Evolutionary conservation across 108 stramenopile genomes (phyloP), one percentile per base, ranked within the genome.

Genomic region (Mayamaea pseudoterrestris): DNA sequence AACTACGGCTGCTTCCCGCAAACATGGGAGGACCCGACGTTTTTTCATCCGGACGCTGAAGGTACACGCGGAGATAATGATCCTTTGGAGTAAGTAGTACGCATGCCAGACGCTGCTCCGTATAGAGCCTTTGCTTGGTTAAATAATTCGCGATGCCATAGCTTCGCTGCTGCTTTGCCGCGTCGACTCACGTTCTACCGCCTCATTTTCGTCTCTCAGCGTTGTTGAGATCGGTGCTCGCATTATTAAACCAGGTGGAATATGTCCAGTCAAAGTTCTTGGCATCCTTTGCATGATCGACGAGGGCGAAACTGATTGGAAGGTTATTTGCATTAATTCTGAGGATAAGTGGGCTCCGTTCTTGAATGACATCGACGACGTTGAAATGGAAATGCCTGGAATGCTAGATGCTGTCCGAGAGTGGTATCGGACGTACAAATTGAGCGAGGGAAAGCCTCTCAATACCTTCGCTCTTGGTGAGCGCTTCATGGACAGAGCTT

Each of bases 341-440:
- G 80, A 92, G 18, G 97, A 98, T 64, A 91, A 89, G 30, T 91
- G 93, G 94, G 93, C 93, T 6, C 87, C 87, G 9, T 84, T 90
- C 55, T 69, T 98, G 13, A 87, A 98, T 65, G 88, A 96, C 50
- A 85, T 98, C 41, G 71, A 93, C 34, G 97, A 98, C 58, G 94
- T 98, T 37, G 90, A 96, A 65, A 59, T 69, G 46, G 69, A 93
- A 44, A 64, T 93, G 41, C 97, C 97, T 31, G 94, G 94, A 24
- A 75, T 77, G 57, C 56, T 98, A 16, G 63, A 69, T 37, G 74
- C 82, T 52, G 82, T 98, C 36, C 78, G 94, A 31, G 95, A 96
- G 68, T 98, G 97, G 97, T 95, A 94, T 73, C 72, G 95, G 30
- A 96, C 94, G 32, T 98, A 98, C 84, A 98, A 98, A 68, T 91